phyloP scores from a whole-genome alignment of 768 basidiomycete species.

The Hericium rajendrae region DNA sequence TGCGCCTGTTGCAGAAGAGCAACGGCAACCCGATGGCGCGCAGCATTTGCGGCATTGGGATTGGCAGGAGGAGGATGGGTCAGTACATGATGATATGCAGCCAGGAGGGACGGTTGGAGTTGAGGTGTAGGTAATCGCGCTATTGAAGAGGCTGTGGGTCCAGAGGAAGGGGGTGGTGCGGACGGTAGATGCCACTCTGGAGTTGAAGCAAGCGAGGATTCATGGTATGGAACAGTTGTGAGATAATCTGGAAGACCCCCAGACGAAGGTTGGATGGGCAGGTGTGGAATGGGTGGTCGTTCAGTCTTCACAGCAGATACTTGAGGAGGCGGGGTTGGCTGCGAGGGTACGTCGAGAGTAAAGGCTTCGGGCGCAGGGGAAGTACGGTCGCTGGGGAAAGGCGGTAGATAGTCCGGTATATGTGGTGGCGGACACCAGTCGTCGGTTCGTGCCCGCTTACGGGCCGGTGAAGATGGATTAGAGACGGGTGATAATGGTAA shows the following conservation, averaged over 20 bases:
- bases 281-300: conserved; percentile 25
- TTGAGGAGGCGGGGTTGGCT: conserved; percentile 24
- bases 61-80: conserved; percentile 52
- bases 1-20: conserved; percentile 52
- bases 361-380: conserved; percentile 23
- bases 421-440: conserved; percentile 55
- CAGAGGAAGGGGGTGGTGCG: conserved; percentile 35
- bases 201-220: conserved; percentile 56
- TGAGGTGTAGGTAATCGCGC: conserved; percentile 39
- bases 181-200: conserved; percentile 62
- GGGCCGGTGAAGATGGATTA: conserved; percentile 45
- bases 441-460: conserved; percentile 47
- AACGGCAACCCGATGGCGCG: conserved; percentile 71
- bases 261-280: conserved; percentile 22
- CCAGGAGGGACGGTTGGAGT: conserved; percentile 53
- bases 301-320: conserved; percentile 26
- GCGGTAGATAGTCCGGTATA: conserved; percentile 59
- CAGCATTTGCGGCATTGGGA: conserved; percentile 41
- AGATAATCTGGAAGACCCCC: conserved; percentile 54
- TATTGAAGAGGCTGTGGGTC: conserved; percentile 11
- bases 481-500: conserved; percentile 49
- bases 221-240: conserved; percentile 62
- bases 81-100: conserved; percentile 70
- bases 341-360: conserved; percentile 27
- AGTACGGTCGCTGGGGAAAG: conserved; percentile 40